Conservation (phyloP, 2,329 filamentous ascomycete species). For the Botrytis pseudocinerea region DNA sequence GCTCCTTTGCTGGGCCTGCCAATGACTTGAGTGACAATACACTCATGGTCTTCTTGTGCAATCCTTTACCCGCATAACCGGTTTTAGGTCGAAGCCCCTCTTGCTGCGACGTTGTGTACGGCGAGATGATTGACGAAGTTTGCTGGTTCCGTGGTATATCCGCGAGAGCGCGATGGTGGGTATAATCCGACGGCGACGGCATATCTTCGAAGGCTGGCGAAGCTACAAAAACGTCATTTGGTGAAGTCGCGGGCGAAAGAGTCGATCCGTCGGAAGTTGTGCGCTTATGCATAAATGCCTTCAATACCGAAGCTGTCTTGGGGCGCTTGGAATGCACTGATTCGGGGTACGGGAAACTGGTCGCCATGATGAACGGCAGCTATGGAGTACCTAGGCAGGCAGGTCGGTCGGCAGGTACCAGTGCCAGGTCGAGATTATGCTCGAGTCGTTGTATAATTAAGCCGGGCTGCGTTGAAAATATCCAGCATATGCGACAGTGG, state of each 20-base stretch:
- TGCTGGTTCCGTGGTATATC: conserved; percentile 59
- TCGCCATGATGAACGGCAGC: conserved; percentile 36
- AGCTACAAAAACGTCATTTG: conserved; percentile 30
- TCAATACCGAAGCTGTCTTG: conserved; percentile 40
- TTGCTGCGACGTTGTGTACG: conserved; percentile 43
- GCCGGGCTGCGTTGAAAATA: not conserved
- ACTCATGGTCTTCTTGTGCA: conserved; percentile 49
- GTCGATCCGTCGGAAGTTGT: conserved; percentile 36
- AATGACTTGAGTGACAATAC: conserved; percentile 49
- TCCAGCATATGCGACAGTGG: conserved; percentile 8
- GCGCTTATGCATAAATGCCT: conserved; percentile 41
- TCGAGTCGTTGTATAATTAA: conserved; percentile 1
- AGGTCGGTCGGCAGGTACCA: not conserved
- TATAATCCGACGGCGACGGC: conserved; percentile 41
- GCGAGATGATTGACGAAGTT: conserved; percentile 45
- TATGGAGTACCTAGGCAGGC: not conserved
- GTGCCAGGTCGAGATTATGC: not conserved
- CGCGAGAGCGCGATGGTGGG: conserved; percentile 50
- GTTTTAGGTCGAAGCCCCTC: conserved; percentile 39
- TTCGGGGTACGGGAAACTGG: conserved; percentile 33
- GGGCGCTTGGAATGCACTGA: conserved; percentile 36
- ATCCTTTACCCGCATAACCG: conserved; percentile 42
- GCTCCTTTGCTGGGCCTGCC: conserved; percentile 39
- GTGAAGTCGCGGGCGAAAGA: conserved; percentile 31
- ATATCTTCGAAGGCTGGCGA: conserved; percentile 31